Evolutionary conservation across 495 filamentous ascomycete genomes (phyloP).

Genomic region (Podospora appendiculata): DNA sequence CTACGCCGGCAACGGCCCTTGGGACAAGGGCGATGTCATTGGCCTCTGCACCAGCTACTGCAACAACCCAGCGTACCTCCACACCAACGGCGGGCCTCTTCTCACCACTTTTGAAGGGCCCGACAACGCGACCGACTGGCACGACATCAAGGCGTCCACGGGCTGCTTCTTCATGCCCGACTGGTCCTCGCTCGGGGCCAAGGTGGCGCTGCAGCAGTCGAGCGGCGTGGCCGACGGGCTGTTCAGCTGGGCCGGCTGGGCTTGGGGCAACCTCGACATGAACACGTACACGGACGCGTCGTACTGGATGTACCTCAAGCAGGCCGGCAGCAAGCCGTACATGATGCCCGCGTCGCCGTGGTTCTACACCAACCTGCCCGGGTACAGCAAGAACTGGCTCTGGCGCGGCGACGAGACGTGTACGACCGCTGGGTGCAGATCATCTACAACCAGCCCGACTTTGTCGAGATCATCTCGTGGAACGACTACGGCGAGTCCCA

Average conservation of each 20-base stretch:
- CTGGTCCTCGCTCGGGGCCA: constrained; percentile 19
- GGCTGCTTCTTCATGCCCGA: constrained; percentile 27
- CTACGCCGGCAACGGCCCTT: constrained; percentile 34
- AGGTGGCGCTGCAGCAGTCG: background rate
- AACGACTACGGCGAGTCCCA: constrained; percentile 65
- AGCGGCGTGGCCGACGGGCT: constrained; percentile 45
- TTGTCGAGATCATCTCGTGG: constrained; percentile 60
- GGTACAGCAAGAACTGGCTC: constrained; percentile 54
- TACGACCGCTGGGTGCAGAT: constrained; percentile 51
- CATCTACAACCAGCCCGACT: constrained; percentile 42
- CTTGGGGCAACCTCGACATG: constrained; percentile 33
- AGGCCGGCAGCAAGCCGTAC: constrained; percentile 33
- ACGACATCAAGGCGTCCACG: constrained; percentile 16
- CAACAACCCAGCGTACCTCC: constrained; percentile 41
- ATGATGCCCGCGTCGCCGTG: constrained; percentile 55
- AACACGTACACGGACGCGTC: constrained; percentile 37
- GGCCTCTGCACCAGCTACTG: constrained; percentile 38
- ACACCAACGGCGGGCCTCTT: constrained; percentile 33
- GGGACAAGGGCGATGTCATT: constrained; percentile 34
- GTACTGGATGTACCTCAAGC: constrained; percentile 28
- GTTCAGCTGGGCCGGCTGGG: constrained; percentile 48
- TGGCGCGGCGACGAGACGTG: constrained; percentile 51
- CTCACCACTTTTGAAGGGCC: constrained; percentile 52
- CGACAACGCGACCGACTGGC: constrained; percentile 19
- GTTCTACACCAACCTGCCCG: constrained; percentile 54